A percentile compares a stretch with the other conserved stretches of the same genome.
Conservation (phyloP, 306 rosid genomes). For the Senna siamea region DNA sequence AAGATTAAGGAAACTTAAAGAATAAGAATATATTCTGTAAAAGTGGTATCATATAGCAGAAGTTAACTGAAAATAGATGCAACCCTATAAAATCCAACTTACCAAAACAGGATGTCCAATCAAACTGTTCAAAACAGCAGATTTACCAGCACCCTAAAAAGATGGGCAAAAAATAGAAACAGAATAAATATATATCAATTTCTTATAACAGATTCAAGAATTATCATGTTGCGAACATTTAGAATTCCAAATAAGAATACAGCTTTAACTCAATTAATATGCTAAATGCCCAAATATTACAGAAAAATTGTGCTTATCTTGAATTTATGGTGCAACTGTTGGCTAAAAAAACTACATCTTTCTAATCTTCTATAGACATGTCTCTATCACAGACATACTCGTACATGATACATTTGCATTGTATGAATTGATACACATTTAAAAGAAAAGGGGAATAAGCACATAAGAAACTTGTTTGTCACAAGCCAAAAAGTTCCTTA, state of each 20-base stretch:
- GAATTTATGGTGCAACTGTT: neutral
- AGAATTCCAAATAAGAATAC: neutral
- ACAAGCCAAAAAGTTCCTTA: no score
- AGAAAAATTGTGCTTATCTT: neutral
- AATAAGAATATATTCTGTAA: conserved; percentile 7
- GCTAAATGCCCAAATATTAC: neutral
- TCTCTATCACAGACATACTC: neutral
- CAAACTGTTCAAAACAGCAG: conserved; percentile 16
- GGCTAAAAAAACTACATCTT: neutral
- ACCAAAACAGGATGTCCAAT: conserved; percentile 31
- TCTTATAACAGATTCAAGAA: neutral
- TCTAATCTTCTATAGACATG: neutral
- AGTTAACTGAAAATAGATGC: neutral
- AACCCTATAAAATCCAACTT: conserved; percentile 41
- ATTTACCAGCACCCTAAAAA: conserved; percentile 24
- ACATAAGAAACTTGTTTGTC: neutral
- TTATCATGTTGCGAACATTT: conserved; percentile 4
- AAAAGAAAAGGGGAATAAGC: neutral
- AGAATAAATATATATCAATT: conserved; percentile 1
- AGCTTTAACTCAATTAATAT: no score
- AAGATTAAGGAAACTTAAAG: conserved; percentile 28
- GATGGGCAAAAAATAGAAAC: neutral
- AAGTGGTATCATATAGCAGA: neutral
- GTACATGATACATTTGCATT: neutral
- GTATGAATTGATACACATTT: neutral